These are phyloP conservation scores for Pisolithus sp. DNA, from an alignment of 768 basidiomycete genomes.

Conservation along the genomic window DNA sequence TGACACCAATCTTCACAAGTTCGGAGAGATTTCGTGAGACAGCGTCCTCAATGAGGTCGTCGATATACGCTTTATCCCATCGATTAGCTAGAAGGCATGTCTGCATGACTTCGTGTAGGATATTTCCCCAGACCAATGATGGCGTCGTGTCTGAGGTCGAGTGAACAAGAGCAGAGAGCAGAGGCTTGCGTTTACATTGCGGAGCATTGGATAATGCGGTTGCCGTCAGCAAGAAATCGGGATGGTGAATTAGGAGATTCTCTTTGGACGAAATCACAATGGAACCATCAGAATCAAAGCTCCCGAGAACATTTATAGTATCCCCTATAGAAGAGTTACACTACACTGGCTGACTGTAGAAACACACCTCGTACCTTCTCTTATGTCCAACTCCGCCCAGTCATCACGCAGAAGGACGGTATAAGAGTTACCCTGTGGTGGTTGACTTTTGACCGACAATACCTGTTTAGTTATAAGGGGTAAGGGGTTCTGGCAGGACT, in stretches of 20 bases:
- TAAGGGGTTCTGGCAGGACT: not conserved
- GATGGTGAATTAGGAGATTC: constrained; percentile 81
- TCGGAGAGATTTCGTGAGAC: constrained; percentile 50
- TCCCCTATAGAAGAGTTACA: constrained; percentile 50
- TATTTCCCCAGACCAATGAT: constrained; percentile 82
- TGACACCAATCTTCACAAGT: constrained; percentile 52
- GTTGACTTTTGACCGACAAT: constrained; percentile 43
- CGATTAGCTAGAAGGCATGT: constrained; percentile 52
- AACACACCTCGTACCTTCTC: constrained; percentile 40
- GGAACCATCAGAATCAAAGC: constrained; percentile 27
- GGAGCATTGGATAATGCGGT: constrained; percentile 81
- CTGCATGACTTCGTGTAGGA: constrained; percentile 91
- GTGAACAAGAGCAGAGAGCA: constrained; percentile 63
- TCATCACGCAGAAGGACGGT: constrained; percentile 66
- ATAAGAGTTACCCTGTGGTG: constrained; percentile 31
- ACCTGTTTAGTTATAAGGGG: constrained; percentile 30
- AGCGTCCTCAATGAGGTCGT: constrained; percentile 50
- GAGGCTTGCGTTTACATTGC: constrained; percentile 78
- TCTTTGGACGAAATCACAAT: constrained; percentile 57
- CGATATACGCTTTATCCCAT: constrained; percentile 63
- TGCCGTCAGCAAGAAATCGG: constrained; percentile 86
- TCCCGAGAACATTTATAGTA: constrained; percentile 70
- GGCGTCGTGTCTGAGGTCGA: constrained; percentile 56
- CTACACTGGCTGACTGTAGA: not conserved
- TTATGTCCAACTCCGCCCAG: constrained; percentile 64